Evolutionary conservation across 257 asterid genomes (phyloP).

Genomic region (Scutellaria baicalensis): DNA sequence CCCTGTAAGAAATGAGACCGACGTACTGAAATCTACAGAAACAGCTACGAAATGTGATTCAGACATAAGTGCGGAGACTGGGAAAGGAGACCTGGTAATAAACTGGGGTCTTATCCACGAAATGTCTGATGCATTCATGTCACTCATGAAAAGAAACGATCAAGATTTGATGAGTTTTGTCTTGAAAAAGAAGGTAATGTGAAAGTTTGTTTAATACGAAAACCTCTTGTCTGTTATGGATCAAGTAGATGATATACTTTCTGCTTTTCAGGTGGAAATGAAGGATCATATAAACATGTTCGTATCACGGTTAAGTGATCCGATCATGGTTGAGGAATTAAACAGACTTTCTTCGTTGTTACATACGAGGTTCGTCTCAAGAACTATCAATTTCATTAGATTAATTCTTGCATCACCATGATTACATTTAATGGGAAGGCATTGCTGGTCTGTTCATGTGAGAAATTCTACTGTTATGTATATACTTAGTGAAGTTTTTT

Average conservation of each 20-base stretch:
- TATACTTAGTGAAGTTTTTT: too few relatives aligned
- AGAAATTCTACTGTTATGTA: too few relatives aligned
- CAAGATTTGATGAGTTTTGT: neutral
- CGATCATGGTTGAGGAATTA: neutral
- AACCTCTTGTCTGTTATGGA: neutral
- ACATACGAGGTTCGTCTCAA: neutral
- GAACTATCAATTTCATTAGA: neutral
- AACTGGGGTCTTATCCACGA: slow-evolving; percentile 22
- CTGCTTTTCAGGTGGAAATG: slow-evolving; percentile 19
- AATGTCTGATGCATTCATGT: slow-evolving; percentile 2
- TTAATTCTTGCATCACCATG: too few relatives aligned
- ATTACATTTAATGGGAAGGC: too few relatives aligned
- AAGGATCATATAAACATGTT: neutral
- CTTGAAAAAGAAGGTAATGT: slow-evolving; percentile 30
- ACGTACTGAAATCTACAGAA: neutral
- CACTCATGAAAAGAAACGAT: neutral
- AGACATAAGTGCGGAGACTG: neutral
- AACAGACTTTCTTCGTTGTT: neutral
- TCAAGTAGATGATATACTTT: neutral
- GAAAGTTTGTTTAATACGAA: neutral
- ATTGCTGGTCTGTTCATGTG: too few relatives aligned
- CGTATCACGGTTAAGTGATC: too few relatives aligned
- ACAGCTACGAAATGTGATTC: neutral
- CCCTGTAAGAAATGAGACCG: neutral
- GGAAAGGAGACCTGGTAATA: neutral